A percentile compares a stretch with the other conserved stretches of the same genome.
phyloP scores from a whole-genome alignment of 805 yeast genomes.

The Brettanomyces bruxellensis region DNA sequence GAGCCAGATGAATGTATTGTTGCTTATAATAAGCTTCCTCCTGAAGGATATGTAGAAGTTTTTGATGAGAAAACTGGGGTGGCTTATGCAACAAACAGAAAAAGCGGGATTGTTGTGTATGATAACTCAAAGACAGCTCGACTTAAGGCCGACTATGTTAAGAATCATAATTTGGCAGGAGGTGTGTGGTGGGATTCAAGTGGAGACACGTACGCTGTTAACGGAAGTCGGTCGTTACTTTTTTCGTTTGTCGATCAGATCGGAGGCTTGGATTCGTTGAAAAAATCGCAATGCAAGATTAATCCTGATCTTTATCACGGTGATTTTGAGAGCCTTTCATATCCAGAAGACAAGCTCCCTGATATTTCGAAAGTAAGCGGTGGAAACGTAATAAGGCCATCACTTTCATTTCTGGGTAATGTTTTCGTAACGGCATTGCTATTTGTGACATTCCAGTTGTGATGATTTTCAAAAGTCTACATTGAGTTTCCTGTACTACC shows the following conservation, averaged over 20 bases:
- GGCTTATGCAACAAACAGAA: slow-evolving; percentile 35
- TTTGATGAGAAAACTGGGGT: slow-evolving; percentile 48
- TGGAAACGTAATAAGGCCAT: neutral
- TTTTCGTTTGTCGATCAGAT: slow-evolving; percentile 35
- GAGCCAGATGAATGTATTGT: slow-evolving; percentile 15
- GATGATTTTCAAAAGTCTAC: too few relatives aligned
- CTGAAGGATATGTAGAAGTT: slow-evolving; percentile 27
- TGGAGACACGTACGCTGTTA: slow-evolving; percentile 44
- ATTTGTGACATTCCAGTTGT: neutral
- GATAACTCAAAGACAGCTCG: slow-evolving; percentile 51
- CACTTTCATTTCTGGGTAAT: neutral
- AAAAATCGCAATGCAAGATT: neutral
- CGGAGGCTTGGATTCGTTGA: slow-evolving; percentile 14
- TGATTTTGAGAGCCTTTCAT: neutral
- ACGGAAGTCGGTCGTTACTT: slow-evolving; percentile 31
- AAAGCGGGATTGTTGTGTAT: slow-evolving; percentile 43
- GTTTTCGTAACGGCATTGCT: too few relatives aligned
- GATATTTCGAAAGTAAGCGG: neutral
- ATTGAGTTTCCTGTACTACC: too few relatives aligned
- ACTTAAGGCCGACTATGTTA: slow-evolving; percentile 53
- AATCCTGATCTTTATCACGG: slow-evolving; percentile 1
- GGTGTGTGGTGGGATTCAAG: slow-evolving; percentile 95
- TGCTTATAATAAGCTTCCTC: slow-evolving; percentile 16
- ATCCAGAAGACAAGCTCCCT: neutral
- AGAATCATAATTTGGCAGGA: slow-evolving; percentile 50